Base-by-base conservation (phyloP, 148 eudicot genomes). In the Heliosperma pusillum region DNA sequence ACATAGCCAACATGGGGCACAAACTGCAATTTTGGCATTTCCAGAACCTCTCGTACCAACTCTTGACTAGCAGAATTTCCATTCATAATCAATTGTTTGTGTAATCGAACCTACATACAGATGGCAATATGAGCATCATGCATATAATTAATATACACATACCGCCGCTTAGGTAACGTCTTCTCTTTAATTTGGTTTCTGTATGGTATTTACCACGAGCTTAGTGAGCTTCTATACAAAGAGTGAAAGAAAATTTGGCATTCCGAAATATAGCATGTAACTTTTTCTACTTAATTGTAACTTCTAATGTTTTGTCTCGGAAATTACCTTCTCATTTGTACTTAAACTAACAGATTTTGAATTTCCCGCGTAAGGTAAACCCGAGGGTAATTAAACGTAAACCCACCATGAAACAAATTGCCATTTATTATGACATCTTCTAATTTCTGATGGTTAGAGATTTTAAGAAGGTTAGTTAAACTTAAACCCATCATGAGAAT, bases 1-100 rank as follows among this genome's bases (percentile, higher is more conserved):
- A 92, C 91, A 76, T 95, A 95, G 80, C 98, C 98, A 81, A 92
- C 66, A 77, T 95, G 98, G 71, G 98, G 98, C 80, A 92, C 96
- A 71, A 95, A 82, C 66, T 86, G 89, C 77, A 90, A 80, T 76
- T 63, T 83, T 27, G 98, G 98, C 74, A 69, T 68, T 84, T 90
- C 96, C 20, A 80, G 77, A 63, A 90, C 96, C 83, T 92, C 93
- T 56, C 93, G 84, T 36, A 91, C 83, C 66, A 90, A 85, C 88
- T 91, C 96, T 80, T 87, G 87, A 72, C 66, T 87, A 27, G 87
- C 88, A 69, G 88, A 72, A 75, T 87, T 82, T 57, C 84, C 87
- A 77, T 66, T 84, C 75, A 74, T 67, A 79, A 73, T 89, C 78
- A 90, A 81, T 77, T 78, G 86, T 85, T 88, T 82, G 71, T 69